Percentiles rank a stretch among this genome's conserved stretches.
Conservation (phyloP, 1,284 basidiomycete species). For the Phellinidium pouzarii region DNA sequence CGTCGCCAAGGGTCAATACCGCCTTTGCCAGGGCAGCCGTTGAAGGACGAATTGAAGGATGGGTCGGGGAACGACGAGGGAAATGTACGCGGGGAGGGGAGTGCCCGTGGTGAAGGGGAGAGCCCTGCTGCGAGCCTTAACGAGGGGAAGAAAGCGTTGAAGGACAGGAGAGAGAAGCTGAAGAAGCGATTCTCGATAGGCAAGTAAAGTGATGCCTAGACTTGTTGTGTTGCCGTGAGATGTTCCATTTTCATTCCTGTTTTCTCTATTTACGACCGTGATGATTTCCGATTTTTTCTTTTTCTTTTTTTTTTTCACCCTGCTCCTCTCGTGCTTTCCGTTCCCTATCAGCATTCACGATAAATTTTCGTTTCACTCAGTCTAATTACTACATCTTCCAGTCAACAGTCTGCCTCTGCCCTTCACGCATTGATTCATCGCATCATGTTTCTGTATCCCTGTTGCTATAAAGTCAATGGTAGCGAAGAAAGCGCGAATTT, state of each 20-base stretch:
- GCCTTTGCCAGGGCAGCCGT: constrained; percentile 26
- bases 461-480: no score
- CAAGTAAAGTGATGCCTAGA: constrained; percentile 17
- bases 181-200: constrained; percentile 38
- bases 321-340: no score
- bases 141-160: constrained; percentile 33
- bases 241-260: not conserved
- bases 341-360: no score
- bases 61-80: constrained; percentile 12
- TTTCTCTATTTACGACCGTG: constrained; percentile 11
- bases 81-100: constrained; percentile 27
- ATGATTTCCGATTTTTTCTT: constrained; percentile 8
- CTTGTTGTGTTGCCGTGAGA: no score
- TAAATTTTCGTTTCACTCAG: no score
- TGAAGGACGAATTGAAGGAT: constrained; percentile 11
- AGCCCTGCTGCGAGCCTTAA: constrained; percentile 44
- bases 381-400: no score
- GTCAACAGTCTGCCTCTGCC: no score
- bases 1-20: constrained; percentile 48
- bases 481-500: no score
- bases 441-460: no score
- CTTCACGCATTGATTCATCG: no score
- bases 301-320: not conserved
- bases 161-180: constrained; percentile 20
- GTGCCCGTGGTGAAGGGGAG: constrained; percentile 32